Base-by-base conservation (phyloP, 73 alveolate species). In the Paramecium pentaurelia region DNA sequence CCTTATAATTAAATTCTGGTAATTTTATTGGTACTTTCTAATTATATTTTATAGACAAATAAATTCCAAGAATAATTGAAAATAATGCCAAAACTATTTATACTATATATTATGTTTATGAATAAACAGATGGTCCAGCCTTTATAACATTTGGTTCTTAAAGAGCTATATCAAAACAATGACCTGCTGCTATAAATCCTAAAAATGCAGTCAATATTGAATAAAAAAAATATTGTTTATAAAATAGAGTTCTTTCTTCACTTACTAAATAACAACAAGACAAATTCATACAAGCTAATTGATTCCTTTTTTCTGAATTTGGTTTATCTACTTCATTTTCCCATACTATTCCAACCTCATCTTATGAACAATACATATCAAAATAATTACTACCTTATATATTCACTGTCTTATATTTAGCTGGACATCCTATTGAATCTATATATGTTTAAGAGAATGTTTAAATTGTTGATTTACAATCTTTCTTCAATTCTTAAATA, bases 151-250 rank as follows among this genome's bases (percentile, higher is more conserved):
- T 44, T 2, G 91, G 91, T 32, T 80, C 75, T 49, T 80, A 25
- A 1, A 80, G 28, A 5, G 91, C 91, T 20, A 80, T 42, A 45
- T 80, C 91, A 80, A 80, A 80, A 42, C 91, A 80, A 45, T 80
- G 91, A 45, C 91, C 91, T 20, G 91, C 91, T 80, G 64, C 91
- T 12, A 80, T 80, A 8, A 80, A 80, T 49, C 91, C 91, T 44
- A 80, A 20, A 8, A 80, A 80, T 27, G 91, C 71, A n/a, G 91
- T 80, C 49, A 80, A 47, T 11, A 80, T 45, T 8, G 91, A 25
- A 27, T 45, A 45, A 28, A 80, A 80, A 36, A 80, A 80, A 47
- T 80, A 80, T 47, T 80, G 16, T 47, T 80, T 80, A 47, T 80
- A 80, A 42, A 45, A 49, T n/a, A 80, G 27, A 9, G 91, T 44